Conservation (phyloP, 2,329 filamentous ascomycete species). For the Teratosphaeria nubilosa region DNA sequence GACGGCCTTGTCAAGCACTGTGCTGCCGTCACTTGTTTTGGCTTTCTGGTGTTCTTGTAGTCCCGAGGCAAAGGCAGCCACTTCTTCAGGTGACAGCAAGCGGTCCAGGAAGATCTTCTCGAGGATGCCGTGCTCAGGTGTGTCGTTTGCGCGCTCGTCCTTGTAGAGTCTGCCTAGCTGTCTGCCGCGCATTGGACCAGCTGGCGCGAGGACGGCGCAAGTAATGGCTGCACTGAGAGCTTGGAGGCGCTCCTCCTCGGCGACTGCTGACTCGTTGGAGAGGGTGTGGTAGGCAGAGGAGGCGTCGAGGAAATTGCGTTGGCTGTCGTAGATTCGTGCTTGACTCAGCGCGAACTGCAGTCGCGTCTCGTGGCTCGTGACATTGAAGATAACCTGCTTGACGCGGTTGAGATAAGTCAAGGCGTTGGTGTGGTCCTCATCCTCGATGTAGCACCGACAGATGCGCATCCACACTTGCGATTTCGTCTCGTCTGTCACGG, state of each 20-base stretch:
- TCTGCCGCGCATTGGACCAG: conserved; percentile 72
- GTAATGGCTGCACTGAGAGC: conserved; percentile 81
- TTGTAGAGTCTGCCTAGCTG: conserved; percentile 81
- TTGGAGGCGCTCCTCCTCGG: conserved; percentile 74
- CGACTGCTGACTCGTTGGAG: conserved; percentile 65
- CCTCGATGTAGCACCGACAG: conserved; percentile 86
- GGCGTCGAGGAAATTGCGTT: conserved; percentile 80
- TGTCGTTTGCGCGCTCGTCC: conserved; percentile 68
- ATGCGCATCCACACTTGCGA: conserved; percentile 86
- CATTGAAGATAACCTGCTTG: conserved; percentile 79
- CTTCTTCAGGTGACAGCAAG: conserved; percentile 69
- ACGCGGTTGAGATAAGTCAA: conserved; percentile 87
- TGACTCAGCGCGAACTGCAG: conserved; percentile 86
- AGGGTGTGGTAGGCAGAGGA: conserved; percentile 82
- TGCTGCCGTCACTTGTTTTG: conserved; percentile 78
- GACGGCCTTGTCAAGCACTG: conserved; percentile 84
- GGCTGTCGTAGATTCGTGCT: conserved; percentile 84
- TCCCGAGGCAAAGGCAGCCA: conserved; percentile 71
- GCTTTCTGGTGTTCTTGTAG: conserved; percentile 84
- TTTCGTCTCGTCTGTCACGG: conserved; percentile 71
- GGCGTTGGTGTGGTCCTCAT: conserved; percentile 77
- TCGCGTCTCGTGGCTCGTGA: conserved; percentile 62
- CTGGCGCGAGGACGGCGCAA: conserved; percentile 85
- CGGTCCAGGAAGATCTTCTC: conserved; percentile 97
- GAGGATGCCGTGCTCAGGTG: conserved; percentile 75